Conservation (phyloP, 2,329 filamentous ascomycete species). For the Huntiella moniliformis region DNA sequence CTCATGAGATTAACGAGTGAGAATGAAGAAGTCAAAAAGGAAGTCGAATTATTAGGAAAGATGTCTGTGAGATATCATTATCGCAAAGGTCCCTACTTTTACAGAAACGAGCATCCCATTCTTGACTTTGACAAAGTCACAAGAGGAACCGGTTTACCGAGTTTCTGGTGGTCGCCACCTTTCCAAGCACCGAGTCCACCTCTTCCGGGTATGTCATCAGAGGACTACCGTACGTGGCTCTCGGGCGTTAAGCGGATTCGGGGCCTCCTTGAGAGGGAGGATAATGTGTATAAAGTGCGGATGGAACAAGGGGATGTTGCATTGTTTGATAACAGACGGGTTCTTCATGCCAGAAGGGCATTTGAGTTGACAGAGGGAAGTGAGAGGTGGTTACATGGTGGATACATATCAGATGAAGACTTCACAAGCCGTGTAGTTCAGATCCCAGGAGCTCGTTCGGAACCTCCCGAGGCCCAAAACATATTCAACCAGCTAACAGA, state of each 20-base stretch:
- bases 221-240: slow-evolving; percentile 12
- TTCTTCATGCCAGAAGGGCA: slow-evolving; percentile 64
- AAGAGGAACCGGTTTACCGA: slow-evolving; percentile 13
- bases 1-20: slow-evolving; percentile 16
- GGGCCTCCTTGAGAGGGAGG: slow-evolving; percentile 33
- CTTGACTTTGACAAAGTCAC: slow-evolving; percentile 19
- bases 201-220: too few relatives aligned
- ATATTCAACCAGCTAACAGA: too few relatives aligned
- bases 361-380: slow-evolving; percentile 48
- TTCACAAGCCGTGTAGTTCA: slow-evolving; percentile 18
- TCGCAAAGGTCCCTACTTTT: slow-evolving; percentile 44
- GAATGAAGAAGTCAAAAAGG: not conserved
- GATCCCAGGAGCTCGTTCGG: too few relatives aligned
- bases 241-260: slow-evolving; percentile 28
- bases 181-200: slow-evolving; percentile 45
- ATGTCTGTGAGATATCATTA: slow-evolving; percentile 47
- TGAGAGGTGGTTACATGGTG: slow-evolving; percentile 65
- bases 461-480: too few relatives aligned
- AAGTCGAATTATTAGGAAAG: slow-evolving; percentile 22
- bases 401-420: slow-evolving; percentile 49
- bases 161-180: slow-evolving; percentile 51
- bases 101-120: slow-evolving; percentile 38
- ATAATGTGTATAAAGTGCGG: slow-evolving; percentile 49
- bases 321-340: slow-evolving; percentile 73
- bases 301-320: slow-evolving; percentile 71